Percentiles rank a stretch among this genome's conserved stretches.
Evolutionary conservation across 441 rosid genomes (phyloP).

Genomic region (Populus hybrid): DNA sequence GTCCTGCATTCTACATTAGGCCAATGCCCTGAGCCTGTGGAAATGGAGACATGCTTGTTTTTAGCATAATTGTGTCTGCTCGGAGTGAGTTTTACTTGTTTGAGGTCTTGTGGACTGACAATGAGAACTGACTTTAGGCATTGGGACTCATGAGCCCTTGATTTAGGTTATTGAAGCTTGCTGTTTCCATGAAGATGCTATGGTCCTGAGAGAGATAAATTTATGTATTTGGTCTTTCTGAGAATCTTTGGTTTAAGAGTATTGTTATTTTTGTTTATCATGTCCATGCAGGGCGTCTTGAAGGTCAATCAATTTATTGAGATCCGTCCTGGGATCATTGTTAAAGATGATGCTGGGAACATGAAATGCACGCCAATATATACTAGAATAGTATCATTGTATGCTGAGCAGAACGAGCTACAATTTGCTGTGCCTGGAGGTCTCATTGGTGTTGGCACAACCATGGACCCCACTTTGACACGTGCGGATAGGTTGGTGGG

Average conservation of each 20-base stretch:
- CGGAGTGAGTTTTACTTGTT: background rate
- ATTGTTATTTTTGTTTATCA: background rate
- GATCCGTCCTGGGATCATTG: conserved; percentile 88
- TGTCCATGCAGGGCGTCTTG: conserved; percentile 71
- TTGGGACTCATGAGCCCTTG: background rate
- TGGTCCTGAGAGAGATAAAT: background rate
- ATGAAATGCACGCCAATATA: conserved; percentile 89
- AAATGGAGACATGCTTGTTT: background rate
- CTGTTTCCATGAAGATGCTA: background rate
- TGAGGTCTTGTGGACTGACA: background rate
- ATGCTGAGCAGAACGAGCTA: conserved; percentile 47
- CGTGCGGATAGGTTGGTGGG: conserved; percentile 95
- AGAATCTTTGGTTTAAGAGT: background rate
- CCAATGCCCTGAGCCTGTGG: background rate
- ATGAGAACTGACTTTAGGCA: background rate
- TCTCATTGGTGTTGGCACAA: conserved; percentile 93
- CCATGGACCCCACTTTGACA: conserved; percentile 97
- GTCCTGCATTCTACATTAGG: background rate
- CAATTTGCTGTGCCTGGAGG: conserved; percentile 99
- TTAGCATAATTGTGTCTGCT: background rate
- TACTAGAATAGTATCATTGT: conserved; percentile 79
- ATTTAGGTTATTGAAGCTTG: background rate
- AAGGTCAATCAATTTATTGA: conserved; percentile 81
- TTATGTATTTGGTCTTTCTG: background rate
- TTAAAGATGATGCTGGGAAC: conserved; percentile 77